These are phyloP conservation scores for Solanum dulcamara DNA, from an alignment of 257 asterid species.

Conservation along the genomic window DNA sequence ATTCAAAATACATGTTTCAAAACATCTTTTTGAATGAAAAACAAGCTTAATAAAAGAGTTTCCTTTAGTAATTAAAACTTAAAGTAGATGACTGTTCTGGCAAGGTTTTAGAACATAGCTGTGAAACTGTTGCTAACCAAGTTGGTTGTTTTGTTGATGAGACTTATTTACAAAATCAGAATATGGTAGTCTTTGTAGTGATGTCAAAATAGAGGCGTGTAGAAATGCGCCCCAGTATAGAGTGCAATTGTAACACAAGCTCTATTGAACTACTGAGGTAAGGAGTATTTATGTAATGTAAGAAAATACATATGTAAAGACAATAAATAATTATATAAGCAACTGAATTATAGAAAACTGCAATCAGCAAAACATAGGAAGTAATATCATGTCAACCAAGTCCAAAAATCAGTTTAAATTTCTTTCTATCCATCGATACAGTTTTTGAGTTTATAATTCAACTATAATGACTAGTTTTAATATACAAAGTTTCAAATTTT, in stretches of 20 bases:
- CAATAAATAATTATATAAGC: background rate
- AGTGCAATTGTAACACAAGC: background rate
- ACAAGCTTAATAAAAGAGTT: background rate
- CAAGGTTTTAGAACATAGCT: background rate
- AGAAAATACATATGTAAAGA: background rate
- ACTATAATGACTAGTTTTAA: too few relatives aligned
- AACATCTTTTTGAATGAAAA: background rate
- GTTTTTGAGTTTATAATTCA: too few relatives aligned
- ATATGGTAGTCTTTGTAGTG: background rate
- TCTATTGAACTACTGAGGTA: background rate
- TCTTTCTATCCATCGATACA: background rate
- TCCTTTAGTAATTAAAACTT: background rate
- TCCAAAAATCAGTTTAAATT: background rate
- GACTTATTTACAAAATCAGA: background rate
- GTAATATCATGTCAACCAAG: background rate
- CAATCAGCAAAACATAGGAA: background rate
- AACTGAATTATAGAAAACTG: background rate
- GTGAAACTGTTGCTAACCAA: background rate
- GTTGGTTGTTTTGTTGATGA: background rate
- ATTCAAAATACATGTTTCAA: background rate
- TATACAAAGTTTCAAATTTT: background rate
- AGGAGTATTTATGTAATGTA: background rate
- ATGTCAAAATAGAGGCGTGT: background rate
- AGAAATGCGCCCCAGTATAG: background rate
- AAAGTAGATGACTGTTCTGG: background rate